These are phyloP conservation scores for Tricholoma terreum DNA, from an alignment of 768 basidiomycete species.

Conservation along the genomic window DNA sequence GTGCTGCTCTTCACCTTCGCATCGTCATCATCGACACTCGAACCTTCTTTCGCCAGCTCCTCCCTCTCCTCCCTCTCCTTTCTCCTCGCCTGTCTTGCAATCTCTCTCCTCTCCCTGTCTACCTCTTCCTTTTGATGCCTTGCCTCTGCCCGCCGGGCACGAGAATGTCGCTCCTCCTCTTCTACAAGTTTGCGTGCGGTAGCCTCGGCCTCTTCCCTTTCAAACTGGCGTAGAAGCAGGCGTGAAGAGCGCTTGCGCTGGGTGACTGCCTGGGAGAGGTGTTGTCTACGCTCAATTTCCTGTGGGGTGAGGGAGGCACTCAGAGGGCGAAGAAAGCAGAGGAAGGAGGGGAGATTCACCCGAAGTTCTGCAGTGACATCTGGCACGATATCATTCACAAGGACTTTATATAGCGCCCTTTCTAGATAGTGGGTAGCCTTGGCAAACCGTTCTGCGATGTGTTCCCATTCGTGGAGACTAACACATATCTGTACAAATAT, in stretches of 20 bases:
- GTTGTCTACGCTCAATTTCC: constrained; percentile 62
- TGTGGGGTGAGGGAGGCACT: constrained; percentile 22
- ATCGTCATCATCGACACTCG: constrained; percentile 7
- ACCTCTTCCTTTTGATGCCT: constrained; percentile 56
- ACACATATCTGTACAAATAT: constrained; percentile 63
- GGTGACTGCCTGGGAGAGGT: constrained; percentile 69
- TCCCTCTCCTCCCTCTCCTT: constrained; percentile 48
- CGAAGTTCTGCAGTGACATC: constrained; percentile 62
- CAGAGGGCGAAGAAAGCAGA: constrained; percentile 6
- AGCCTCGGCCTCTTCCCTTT: constrained; percentile 68
- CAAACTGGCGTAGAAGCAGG: constrained; percentile 76
- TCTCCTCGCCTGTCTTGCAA: constrained; percentile 53
- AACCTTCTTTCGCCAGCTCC: constrained; percentile 19
- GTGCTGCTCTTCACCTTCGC: constrained; percentile 8
- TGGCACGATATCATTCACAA: constrained; percentile 68
- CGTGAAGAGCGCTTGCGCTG: constrained; percentile 92
- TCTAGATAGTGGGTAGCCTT: constrained; percentile 78
- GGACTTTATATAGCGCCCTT: constrained; percentile 68
- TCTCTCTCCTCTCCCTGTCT: constrained; percentile 52
- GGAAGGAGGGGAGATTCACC: constrained; percentile 36
- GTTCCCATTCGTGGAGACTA: constrained; percentile 83
- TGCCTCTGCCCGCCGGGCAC: constrained; percentile 56
- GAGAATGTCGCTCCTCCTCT: constrained; percentile 64
- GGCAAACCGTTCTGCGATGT: constrained; percentile 70
- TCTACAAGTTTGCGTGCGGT: constrained; percentile 60